Conservation (phyloP, 805 yeast genomes). For the Cyberlindnera veronae region DNA sequence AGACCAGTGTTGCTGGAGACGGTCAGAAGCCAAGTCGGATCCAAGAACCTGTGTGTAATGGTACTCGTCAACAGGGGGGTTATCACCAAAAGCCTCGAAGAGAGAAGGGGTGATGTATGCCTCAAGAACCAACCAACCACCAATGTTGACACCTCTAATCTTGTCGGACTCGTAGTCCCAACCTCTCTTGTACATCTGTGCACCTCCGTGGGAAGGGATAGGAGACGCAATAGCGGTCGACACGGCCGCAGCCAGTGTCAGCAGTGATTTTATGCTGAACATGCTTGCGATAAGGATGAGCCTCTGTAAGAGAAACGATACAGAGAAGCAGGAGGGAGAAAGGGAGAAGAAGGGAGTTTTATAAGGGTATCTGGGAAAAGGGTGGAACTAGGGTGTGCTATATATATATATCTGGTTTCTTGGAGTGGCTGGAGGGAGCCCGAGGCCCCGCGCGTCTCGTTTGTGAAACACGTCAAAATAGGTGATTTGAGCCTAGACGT, state of each 20-base stretch:
- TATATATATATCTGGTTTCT: too few species aligned
- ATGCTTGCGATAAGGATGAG: too few species aligned
- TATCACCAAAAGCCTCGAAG: constrained; percentile 48
- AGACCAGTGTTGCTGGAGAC: constrained; percentile 70
- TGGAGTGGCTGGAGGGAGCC: too few species aligned
- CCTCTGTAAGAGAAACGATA: too few species aligned
- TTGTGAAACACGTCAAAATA: too few species aligned
- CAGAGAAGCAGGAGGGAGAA: too few species aligned
- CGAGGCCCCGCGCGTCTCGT: too few species aligned
- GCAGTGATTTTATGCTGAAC: constrained; percentile 5
- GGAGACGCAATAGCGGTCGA: constrained; percentile 16
- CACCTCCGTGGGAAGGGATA: constrained; percentile 28
- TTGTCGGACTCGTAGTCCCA: constrained; percentile 21
- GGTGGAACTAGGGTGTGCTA: too few species aligned
- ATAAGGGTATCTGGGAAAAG: too few species aligned
- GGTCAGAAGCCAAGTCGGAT: constrained; percentile 44
- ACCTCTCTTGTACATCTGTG: constrained; percentile 23
- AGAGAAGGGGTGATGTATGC: constrained; percentile 82
- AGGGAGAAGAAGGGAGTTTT: too few species aligned
- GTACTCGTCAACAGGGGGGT: constrained; percentile 79
- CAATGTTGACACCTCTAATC: constrained; percentile 69
- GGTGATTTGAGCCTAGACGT: too few species aligned
- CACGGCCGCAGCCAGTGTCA: constrained; percentile 2
- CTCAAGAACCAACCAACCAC: constrained; percentile 90
- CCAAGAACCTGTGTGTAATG: constrained; percentile 64